A percentile compares a stretch with the other conserved stretches of the same genome.
Evolutionary conservation across 805 yeast species (phyloP).

Genomic region (Candida namnaoensis): DNA sequence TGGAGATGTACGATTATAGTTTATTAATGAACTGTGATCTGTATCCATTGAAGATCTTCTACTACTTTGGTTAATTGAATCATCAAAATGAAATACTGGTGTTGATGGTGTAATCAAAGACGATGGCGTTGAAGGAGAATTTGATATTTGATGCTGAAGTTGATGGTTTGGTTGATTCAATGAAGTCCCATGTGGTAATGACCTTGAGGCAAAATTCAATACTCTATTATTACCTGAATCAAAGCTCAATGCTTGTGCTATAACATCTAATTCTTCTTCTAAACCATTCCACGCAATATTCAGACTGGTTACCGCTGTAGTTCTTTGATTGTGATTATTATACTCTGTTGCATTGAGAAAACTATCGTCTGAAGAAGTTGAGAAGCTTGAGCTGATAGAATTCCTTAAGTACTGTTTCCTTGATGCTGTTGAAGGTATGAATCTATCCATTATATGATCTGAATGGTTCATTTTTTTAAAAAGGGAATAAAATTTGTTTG

Average conservation of each 20-base stretch:
- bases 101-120: slow-evolving; percentile 1
- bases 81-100: too few relatives aligned
- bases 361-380: too few relatives aligned
- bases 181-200: background rate
- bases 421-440: slow-evolving; percentile 26
- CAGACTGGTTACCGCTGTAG: too few relatives aligned
- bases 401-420: slow-evolving; percentile 15
- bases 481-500: too few relatives aligned
- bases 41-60: slow-evolving; percentile 4
- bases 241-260: too few relatives aligned
- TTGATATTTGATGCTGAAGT: slow-evolving; percentile 12
- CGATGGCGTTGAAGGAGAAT: background rate
- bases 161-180: background rate
- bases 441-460: slow-evolving; percentile 24
- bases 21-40: background rate
- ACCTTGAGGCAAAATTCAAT: background rate
- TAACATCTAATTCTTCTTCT: too few relatives aligned
- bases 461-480: background rate
- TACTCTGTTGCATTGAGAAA: too few relatives aligned
- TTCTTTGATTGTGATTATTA: too few relatives aligned
- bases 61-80: too few relatives aligned
- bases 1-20: background rate
- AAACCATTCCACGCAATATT: too few relatives aligned
- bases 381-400: background rate
- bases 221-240: too few relatives aligned